A percentile compares a stretch with the other conserved stretches of the same genome.
phyloP scores from a whole-genome alignment of 805 yeast species.

The Ogataea henricii region DNA sequence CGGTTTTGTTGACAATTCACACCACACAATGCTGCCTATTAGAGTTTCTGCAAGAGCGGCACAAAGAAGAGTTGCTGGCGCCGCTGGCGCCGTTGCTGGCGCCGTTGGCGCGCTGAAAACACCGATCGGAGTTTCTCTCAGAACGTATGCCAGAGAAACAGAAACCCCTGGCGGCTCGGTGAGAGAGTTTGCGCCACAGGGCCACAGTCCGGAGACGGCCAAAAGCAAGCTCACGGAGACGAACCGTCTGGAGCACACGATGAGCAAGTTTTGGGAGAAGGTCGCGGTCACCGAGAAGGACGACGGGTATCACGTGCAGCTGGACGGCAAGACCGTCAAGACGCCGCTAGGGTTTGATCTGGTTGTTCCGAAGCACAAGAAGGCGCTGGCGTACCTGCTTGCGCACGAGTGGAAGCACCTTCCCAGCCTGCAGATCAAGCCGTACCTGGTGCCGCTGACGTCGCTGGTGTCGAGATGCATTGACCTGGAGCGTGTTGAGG shows the following conservation, averaged over 20 bases:
- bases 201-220: slow-evolving; percentile 32
- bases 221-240: slow-evolving; percentile 57
- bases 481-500: slow-evolving; percentile 56
- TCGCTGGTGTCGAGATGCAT: slow-evolving; percentile 85
- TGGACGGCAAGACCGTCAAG: slow-evolving; percentile 75
- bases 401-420: slow-evolving; percentile 87
- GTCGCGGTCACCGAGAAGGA: slow-evolving; percentile 45
- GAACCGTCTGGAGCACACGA: slow-evolving; percentile 67
- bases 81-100: not conserved
- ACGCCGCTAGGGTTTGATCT: slow-evolving; percentile 82
- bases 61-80: not conserved
- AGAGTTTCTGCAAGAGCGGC: not conserved
- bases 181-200: slow-evolving; percentile 32
- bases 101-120: not conserved
- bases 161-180: slow-evolving; percentile 16
- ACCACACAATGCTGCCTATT: not conserved
- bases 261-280: slow-evolving; percentile 79
- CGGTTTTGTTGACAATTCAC: too few relatives aligned
- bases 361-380: slow-evolving; percentile 59
- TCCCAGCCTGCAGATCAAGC: slow-evolving; percentile 65
- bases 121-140: not conserved
- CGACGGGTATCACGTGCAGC: slow-evolving; percentile 51
- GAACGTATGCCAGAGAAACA: slow-evolving; percentile 17
- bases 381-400: slow-evolving; percentile 68
- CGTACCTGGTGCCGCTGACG: slow-evolving; percentile 83